Evolutionary conservation across 177 flowering plant genomes (phyloP), one percentile per base, ranked within the genome.

Genomic region (Telopea speciosissima): DNA sequence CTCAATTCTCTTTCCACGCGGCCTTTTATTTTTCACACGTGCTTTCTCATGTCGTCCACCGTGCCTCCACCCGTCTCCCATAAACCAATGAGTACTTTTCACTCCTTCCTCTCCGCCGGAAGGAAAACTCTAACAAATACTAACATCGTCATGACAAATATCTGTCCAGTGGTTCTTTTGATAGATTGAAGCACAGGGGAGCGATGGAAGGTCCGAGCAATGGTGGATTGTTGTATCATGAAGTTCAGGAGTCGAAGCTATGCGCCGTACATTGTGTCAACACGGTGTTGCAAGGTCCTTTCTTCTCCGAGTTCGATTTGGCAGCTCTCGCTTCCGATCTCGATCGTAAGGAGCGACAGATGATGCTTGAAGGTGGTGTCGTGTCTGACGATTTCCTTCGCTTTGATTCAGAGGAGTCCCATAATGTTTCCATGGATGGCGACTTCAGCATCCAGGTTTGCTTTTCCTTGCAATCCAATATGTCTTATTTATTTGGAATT

Each of bases 201-300:
- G 68, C 54, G 66, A 76, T 72, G 76, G 81, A 76, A 66, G 85
- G 88, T 19, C 75, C 86, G 42, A 89, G 91, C 85, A 92, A 94
- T 76, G 99, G 97, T 25, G 99, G 99, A 44, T 81, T 95, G 90
- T 71, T 95, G 81, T 95, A 95, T 82, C 99, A 95, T 78, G 99
- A 95, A 86, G 93, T 90, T 21, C 97, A 95, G 74, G 99, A 92
- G 67, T 89, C 96, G 73, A 95, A 92, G 82, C 89, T 95, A 3
- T 95, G 99, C 77, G 99, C 97, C 7, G 97, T 95, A 23, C 99
- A 95, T 76, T 92, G 97, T 79, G 97, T 95, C 52, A 92, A 95
- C 85, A 89, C 99, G 25, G 97, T 92, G 22, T 72, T 95, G 70
- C 97, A 95, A 71, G 99, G 99, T 0, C 99, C 99, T 7, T 91